These are phyloP conservation scores for Trichoderma breve DNA, from an alignment of 2,329 filamentous ascomycete genomes.

Conservation along the genomic window DNA sequence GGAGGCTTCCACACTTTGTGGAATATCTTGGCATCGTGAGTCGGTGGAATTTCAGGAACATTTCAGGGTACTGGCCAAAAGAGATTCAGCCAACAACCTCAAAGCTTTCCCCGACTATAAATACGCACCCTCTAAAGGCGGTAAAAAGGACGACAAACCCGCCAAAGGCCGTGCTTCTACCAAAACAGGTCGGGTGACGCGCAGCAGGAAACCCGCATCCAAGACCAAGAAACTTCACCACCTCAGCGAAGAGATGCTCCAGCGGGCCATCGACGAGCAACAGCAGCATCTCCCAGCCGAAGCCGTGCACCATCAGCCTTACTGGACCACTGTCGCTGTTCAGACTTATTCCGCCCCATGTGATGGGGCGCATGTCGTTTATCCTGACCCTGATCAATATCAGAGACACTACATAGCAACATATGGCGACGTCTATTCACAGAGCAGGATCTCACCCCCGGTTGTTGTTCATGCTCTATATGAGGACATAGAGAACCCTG, in stretches of 20 bases:
- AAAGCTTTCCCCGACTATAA: slow-evolving; percentile 88
- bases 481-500: neutral
- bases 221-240: neutral
- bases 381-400: neutral
- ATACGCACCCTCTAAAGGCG: slow-evolving; percentile 72
- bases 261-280: neutral
- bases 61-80: slow-evolving; percentile 79
- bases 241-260: no score
- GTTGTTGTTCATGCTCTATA: neutral
- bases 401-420: neutral
- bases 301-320: neutral
- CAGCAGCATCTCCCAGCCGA: neutral
- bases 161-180: neutral
- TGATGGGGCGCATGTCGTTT: neutral
- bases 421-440: neutral
- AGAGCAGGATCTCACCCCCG: neutral
- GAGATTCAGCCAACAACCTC: slow-evolving; percentile 71
- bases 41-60: slow-evolving; percentile 66
- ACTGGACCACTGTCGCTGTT: neutral
- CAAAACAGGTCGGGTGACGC: neutral
- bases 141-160: slow-evolving; percentile 34
- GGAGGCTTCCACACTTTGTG: slow-evolving; percentile 83
- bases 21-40: slow-evolving; percentile 82
- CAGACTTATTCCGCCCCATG: neutral
- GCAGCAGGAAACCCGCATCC: neutral